Base-by-base conservation (phyloP, 2,329 filamentous ascomycete genomes). In the Aspergillus sojae region DNA sequence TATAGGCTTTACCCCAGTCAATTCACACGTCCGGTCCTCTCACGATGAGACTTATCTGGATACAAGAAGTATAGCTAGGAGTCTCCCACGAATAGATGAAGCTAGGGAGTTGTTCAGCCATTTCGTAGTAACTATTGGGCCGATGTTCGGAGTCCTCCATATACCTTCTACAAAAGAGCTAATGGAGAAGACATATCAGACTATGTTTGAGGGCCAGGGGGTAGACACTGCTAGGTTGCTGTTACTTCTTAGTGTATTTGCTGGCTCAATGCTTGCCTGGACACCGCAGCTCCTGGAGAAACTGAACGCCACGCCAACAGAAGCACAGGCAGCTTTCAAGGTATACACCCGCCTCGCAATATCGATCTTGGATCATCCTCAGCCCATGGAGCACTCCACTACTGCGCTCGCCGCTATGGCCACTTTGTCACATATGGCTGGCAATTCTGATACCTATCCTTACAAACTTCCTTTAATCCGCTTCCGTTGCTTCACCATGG, bases 71-170 rank as follows among this genome's bases (percentile, higher is more conserved):
- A 34, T 45, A 30, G n/a, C n/a, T 3, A n/a, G 45, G 3, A 45
- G 36, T 19, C 57, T 62, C 30, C 59, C 62, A 0, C 32, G 26
- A 3, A 28, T 48, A 32, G 30, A 7, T 1, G 14, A 62, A 11
- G 60, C 57, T 9, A 39, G 34, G 5, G 26, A 41, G 4, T 12
- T 66, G 26, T 60, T 66, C 23, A 14, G 55, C n/a, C 60, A 62
- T 28, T 64, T 62, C 12, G 55, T n/a, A 7, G 12, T 26, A 4
- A 50, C 23, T 23, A 23, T 62, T 28, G 57, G 46, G 1, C 32
- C 60, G 14, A 58, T 21, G 2, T 48, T 62, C 5, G 46, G 62
- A 9, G 55, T 62, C 5, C 56, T 66, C 14, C 64, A 63, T 50
- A 19, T 57, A 1, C 57, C 62, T 12, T 60, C 50, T 11, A 57